phyloP scores from a whole-genome alignment of 345 rosid species.

The Microthlaspi erraticum region DNA sequence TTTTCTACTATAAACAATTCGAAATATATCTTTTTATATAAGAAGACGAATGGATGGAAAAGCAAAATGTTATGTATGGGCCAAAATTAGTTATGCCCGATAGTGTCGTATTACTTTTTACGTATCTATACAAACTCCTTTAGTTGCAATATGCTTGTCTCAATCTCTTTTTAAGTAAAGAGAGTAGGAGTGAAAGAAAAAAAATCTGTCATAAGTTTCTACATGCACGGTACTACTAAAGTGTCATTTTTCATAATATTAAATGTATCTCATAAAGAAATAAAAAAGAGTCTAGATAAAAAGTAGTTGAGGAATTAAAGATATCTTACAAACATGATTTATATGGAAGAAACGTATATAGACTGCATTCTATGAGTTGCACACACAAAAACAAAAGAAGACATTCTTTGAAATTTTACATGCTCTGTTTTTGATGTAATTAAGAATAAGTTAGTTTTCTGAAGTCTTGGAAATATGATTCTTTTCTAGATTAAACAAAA shows the following conservation, averaged over 20 bases:
- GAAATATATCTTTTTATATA: background rate
- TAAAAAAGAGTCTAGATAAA: constrained; percentile 24
- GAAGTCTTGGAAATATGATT: constrained; percentile 5
- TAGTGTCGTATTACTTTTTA: constrained; percentile 9
- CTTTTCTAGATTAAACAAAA: constrained; percentile 6
- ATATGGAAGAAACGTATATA: constrained; percentile 35
- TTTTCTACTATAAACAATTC: background rate
- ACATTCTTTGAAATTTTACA: no score
- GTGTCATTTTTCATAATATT: constrained; percentile 11
- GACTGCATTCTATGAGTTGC: constrained; percentile 4
- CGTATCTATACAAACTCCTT: constrained; percentile 25
- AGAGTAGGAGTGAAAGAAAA: constrained; percentile 17
- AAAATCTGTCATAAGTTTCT: constrained; percentile 21
- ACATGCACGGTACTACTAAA: constrained; percentile 26
- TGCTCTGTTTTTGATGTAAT: constrained; percentile 3
- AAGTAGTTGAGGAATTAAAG: constrained; percentile 12
- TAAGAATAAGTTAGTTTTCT: background rate
- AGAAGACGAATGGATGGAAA: constrained; percentile 4
- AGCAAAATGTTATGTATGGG: constrained; percentile 23
- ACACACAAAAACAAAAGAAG: no score
- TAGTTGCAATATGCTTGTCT: constrained; percentile 33
- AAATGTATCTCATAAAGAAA: constrained; percentile 13
- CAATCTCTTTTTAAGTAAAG: constrained; percentile 39
- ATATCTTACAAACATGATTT: background rate
- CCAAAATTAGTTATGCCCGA: constrained; percentile 11